A percentile compares a stretch with the other conserved stretches of the same genome.
phyloP scores from a whole-genome alignment of 371 early-diverging fungal species.

The Saksenaea vasiformis region DNA sequence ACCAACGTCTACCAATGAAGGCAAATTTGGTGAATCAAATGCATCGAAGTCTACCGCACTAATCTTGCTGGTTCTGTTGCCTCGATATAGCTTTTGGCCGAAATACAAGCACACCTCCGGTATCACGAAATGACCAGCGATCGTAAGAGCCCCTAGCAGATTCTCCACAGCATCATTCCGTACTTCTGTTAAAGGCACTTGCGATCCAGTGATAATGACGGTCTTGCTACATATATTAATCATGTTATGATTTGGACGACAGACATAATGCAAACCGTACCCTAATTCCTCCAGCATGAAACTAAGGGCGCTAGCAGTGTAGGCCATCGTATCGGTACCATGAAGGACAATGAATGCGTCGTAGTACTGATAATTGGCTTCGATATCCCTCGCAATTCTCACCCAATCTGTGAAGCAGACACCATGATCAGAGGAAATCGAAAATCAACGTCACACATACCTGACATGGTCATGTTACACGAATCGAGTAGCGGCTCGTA shows the following conservation, averaged over 20 bases:
- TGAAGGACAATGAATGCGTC: conserved; percentile 96
- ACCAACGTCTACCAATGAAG: conserved; percentile 89
- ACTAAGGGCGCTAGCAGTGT: conserved; percentile 91
- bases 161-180: conserved; percentile 98
- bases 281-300: conserved; percentile 96
- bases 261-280: conserved; percentile 23
- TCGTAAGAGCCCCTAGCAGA: conserved; percentile 85
- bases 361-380: conserved; percentile 87
- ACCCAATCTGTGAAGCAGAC: conserved; percentile 79
- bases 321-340: conserved; percentile 95
- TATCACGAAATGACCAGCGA: conserved; percentile 96
- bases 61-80: conserved; percentile 92
- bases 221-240: conserved; percentile 68
- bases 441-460: conserved; percentile 31
- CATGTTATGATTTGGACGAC: background rate
- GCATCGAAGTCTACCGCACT: conserved; percentile 96
- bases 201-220: conserved; percentile 97
- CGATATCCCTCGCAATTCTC: conserved; percentile 93
- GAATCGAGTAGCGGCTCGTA: conserved; percentile 94
- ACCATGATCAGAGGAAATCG: background rate
- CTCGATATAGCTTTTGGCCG: conserved; percentile 91
- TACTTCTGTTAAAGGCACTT: conserved; percentile 93
- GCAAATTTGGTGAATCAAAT: conserved; percentile 94
- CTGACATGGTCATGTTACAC: conserved; percentile 90
- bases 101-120: conserved; percentile 97